Evolutionary conservation across 106 monocot species (phyloP).

Genomic region (Dioscorea dumetorum): DNA sequence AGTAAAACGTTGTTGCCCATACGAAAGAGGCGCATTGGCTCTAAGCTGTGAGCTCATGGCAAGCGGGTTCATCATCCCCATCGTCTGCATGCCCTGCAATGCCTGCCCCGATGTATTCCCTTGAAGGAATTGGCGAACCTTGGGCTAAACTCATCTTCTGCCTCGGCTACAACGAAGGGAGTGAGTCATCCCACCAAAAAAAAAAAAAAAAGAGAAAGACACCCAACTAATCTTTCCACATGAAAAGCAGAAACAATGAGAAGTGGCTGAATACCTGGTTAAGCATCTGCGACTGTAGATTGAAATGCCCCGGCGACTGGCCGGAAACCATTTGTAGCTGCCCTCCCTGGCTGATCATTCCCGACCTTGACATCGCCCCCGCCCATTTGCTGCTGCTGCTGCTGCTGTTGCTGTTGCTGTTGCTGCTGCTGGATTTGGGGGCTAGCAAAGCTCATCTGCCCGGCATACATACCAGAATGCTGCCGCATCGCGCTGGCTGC

Average conservation of each 20-base stretch:
- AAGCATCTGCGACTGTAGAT: slow-evolving; percentile 71
- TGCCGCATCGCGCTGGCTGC: slow-evolving; percentile 32
- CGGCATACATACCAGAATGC: slow-evolving; percentile 23
- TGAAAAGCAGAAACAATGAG: not conserved
- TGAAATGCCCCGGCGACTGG: slow-evolving; percentile 59
- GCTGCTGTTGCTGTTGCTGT: slow-evolving; percentile 23
- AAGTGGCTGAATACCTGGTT: slow-evolving; percentile 30
- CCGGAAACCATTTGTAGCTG: slow-evolving; percentile 65
- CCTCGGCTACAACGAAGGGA: slow-evolving; percentile 44
- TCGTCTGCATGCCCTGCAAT: slow-evolving; percentile 71
- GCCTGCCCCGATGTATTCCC: slow-evolving; percentile 62
- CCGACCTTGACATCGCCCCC: slow-evolving; percentile 31
- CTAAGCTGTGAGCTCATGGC: slow-evolving; percentile 65
- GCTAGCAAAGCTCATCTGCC: slow-evolving; percentile 34
- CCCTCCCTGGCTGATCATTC: slow-evolving; percentile 46
- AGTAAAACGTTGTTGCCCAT: slow-evolving; percentile 47
- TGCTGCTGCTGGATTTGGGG: slow-evolving; percentile 13
- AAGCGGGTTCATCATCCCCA: slow-evolving; percentile 57
- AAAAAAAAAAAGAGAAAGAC: no score
- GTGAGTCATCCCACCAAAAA: not conserved
- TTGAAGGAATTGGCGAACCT: slow-evolving; percentile 54
- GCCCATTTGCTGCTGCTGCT: no score
- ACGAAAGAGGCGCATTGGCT: slow-evolving; percentile 58
- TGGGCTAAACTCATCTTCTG: slow-evolving; percentile 59
- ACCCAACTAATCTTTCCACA: not conserved